Evolutionary conservation across 2,329 filamentous ascomycete genomes (phyloP), one percentile per base, ranked within the genome.

Genomic region (Raffaelea deltoideospora): DNA sequence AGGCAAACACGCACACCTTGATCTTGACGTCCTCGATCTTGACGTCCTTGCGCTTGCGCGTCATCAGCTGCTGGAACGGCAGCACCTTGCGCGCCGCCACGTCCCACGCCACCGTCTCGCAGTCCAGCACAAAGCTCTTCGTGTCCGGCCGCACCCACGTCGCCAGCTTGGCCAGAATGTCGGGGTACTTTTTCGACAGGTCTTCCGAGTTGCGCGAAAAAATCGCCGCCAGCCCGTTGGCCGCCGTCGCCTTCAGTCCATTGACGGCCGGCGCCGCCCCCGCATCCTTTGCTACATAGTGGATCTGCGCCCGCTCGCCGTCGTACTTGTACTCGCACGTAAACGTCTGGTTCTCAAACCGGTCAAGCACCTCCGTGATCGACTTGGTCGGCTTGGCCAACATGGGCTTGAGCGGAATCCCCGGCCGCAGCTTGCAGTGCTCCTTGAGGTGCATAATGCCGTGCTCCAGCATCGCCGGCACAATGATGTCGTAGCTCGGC

Each of bases 291-390:
- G 87, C 79, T 23, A 96, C 85, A 47, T 93, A 98, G 54, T 98
- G 90, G 35, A 98, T 96, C 54, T 98, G 90, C n/a, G 90, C 90
- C 53, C 90, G 72, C 58, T 98, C 90, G 34, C 90, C 90, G 50
- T 98, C 90, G 52, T 98, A 98, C 57, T 98, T 98, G 67, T 93
- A 98, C 55, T 98, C 90, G 60, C 90, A 98, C 1, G 90, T 96
- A 51, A 98, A 98, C 20, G 79, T 81, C 53, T 94, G 90, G 44
- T 82, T 77, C 53, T 96, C 90, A 46, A 98, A 98, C 5, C 90
- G 82, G 57, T 98, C 88, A 10, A 98, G 69, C 0, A 98, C 90
- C 59, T 98, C 90, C 1, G 87, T 94, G 49, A 98, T 95, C 5
- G 90, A 87, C 56, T 98, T 98, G 10, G 90, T 98, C 3, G 90